Evolutionary conservation across 371 early-diverging fungal genomes (phyloP).

Genomic region (Mucor irregularis): DNA sequence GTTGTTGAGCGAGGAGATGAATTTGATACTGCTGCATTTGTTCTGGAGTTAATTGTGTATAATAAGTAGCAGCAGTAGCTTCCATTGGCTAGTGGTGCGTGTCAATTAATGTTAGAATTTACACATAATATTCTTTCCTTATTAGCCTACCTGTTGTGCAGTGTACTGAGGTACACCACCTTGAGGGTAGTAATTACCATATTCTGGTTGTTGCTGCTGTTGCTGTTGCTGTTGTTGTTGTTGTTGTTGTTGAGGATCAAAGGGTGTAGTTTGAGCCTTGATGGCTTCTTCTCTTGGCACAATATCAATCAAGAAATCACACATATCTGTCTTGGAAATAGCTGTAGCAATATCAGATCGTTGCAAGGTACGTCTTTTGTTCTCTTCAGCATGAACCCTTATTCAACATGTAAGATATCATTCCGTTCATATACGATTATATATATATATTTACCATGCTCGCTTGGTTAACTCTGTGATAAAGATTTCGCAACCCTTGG

Average conservation of each 20-base stretch:
- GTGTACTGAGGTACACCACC: constrained; percentile 14
- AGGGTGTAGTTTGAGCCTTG: constrained; percentile 23
- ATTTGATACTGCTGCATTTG: constrained; percentile 26
- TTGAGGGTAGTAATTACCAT: constrained; percentile 19
- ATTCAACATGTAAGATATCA: not conserved
- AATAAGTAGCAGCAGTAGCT: not conserved
- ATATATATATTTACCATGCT: constrained; percentile 70
- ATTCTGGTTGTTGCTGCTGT: constrained; percentile 23
- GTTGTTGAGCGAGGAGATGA: constrained; percentile 21
- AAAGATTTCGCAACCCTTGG: constrained; percentile 97
- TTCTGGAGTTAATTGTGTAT: constrained; percentile 16
- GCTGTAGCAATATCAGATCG: constrained; percentile 95
- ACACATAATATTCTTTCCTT: not conserved
- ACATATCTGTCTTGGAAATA: constrained; percentile 93
- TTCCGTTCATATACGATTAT: not conserved
- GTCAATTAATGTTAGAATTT: not conserved
- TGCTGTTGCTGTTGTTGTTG: constrained; percentile 17
- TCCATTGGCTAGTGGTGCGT: not conserved
- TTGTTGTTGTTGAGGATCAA: constrained; percentile 30
- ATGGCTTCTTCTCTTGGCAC: constrained; percentile 89
- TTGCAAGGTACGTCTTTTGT: constrained; percentile 98
- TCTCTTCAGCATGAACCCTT: constrained; percentile 97
- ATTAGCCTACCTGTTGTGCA: constrained; percentile 14
- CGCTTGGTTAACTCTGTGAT: constrained; percentile 95
- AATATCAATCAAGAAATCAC: constrained; percentile 99